Evolutionary conservation across 192 early-diverging fungal species (phyloP), one percentile per base, ranked within the genome.

Genomic region (Dispira parvispora): DNA sequence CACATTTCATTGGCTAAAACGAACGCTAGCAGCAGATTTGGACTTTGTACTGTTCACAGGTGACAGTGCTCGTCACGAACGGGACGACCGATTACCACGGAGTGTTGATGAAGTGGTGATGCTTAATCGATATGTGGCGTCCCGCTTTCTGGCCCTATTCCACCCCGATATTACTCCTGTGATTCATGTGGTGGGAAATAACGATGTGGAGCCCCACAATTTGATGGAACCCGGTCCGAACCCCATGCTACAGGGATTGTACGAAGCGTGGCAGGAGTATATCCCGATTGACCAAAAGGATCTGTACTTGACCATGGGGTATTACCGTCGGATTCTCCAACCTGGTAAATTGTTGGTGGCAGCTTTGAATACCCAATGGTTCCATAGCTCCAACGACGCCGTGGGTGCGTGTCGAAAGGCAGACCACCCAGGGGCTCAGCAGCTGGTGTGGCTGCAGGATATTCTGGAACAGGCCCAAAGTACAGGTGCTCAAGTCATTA

Each of bases 41-140:
- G 85, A 88, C 66, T 88, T 88, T 77, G 80, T 88, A 0, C 62
- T 81, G 5, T 88, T 81, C 78, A 88, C 83, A 2, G 85, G 85
- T 2, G 85, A 88, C 63, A 84, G 78, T 71, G 76, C 80, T 5
- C 20, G 87, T 18, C 87, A 88, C 65, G 87, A 88, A 67, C 71
- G 73, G 38, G 87, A 88, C 68, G 71, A 78, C 27, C 68, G 75
- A 60, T 57, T 67, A n/a, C 84, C 84, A 20, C 77, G 87, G 45
- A 77, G 74, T 8, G 67, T 79, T 50, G 69, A 76, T 38, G 82
- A 88, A 69, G 80, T 88, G 32, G 64, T 78, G 18, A 65, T 77
- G 27, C 72, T 76, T 50, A 86, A 88, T 65, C 63, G 46, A 18
- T 60, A 43, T 32, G 21, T 60, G 9, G 57, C 57, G 38, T 60